A percentile compares a stretch with the other conserved stretches of the same genome.
Conservation (phyloP, 2,329 filamentous ascomycete species). For the Aspergillus bombycis region DNA sequence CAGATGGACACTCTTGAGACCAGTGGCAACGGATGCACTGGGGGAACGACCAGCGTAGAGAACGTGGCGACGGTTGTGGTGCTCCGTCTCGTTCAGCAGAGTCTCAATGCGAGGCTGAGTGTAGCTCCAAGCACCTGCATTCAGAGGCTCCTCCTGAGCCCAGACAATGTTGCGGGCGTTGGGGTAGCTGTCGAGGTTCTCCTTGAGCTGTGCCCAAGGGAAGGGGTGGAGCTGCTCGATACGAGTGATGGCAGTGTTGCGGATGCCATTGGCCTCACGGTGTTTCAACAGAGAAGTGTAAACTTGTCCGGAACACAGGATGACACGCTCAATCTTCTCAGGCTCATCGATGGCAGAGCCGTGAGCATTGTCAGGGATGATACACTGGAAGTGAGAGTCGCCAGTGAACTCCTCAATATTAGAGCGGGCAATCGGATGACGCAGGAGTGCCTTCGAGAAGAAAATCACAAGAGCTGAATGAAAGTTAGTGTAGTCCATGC, state of each 20-base stretch:
- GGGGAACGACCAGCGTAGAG: constrained; percentile 96
- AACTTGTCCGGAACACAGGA: constrained; percentile 93
- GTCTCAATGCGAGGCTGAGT: constrained; percentile 98
- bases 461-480: constrained; percentile 82
- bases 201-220: constrained; percentile 95
- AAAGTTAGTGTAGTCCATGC: constrained; percentile 16
- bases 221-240: constrained; percentile 98
- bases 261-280: constrained; percentile 81
- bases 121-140: constrained; percentile 95
- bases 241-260: constrained; percentile 90
- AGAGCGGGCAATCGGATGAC: constrained; percentile 90
- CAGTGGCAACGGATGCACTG: constrained; percentile 90
- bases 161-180: constrained; percentile 98
- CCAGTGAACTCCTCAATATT: constrained; percentile 87
- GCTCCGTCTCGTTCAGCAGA: constrained; percentile 85
- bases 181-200: constrained; percentile 95
- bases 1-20: constrained; percentile 81
- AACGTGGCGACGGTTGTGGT: constrained; percentile 91
- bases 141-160: constrained; percentile 96
- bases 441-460: constrained; percentile 96
- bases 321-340: constrained; percentile 89
- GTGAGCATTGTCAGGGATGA: constrained; percentile 89
- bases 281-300: constrained; percentile 89
- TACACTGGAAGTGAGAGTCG: constrained; percentile 94
- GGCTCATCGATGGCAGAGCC: constrained; percentile 72